phyloP scores from a whole-genome alignment of 257 asterid species.

The Verbena officinalis region DNA sequence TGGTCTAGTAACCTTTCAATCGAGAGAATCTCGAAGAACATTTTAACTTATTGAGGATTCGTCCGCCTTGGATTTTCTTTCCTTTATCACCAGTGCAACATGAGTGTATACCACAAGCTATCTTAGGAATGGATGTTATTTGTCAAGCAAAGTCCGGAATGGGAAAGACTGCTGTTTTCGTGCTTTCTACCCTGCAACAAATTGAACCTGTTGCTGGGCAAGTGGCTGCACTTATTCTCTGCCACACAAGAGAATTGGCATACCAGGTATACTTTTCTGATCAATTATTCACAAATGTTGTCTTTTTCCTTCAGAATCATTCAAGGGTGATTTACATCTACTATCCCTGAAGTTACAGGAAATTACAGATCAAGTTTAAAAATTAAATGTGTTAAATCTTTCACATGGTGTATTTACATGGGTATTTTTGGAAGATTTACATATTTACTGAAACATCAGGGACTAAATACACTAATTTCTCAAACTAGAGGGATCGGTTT shows the following conservation, averaged over 20 bases:
- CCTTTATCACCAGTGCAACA: slow-evolving; percentile 82
- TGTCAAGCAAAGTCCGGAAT: slow-evolving; percentile 94
- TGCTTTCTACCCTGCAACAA: slow-evolving; percentile 73
- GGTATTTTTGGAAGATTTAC: too few relatives aligned
- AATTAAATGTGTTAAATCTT: too few relatives aligned
- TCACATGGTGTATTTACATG: too few relatives aligned
- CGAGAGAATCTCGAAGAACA: slow-evolving; percentile 31
- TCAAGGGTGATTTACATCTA: too few relatives aligned
- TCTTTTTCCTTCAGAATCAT: background rate
- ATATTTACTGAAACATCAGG: too few relatives aligned
- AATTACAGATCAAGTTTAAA: too few relatives aligned
- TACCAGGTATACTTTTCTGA: slow-evolving; percentile 53
- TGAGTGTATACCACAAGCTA: slow-evolving; percentile 89
- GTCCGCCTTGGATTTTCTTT: slow-evolving; percentile 54
- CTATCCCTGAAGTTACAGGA: too few relatives aligned
- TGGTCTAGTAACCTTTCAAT: slow-evolving; percentile 50
- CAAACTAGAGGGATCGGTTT: too few relatives aligned
- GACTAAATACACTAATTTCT: too few relatives aligned
- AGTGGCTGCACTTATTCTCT: slow-evolving; percentile 72
- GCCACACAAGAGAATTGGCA: slow-evolving; percentile 82
- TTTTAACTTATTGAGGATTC: slow-evolving; percentile 51
- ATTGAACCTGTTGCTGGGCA: slow-evolving; percentile 81
- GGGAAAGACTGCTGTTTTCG: slow-evolving; percentile 88
- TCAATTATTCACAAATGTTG: slow-evolving; percentile 15
- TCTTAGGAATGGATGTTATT: slow-evolving; percentile 83